phyloP scores from a whole-genome alignment of 2,329 filamentous ascomycete species.

The Capronia americana region DNA sequence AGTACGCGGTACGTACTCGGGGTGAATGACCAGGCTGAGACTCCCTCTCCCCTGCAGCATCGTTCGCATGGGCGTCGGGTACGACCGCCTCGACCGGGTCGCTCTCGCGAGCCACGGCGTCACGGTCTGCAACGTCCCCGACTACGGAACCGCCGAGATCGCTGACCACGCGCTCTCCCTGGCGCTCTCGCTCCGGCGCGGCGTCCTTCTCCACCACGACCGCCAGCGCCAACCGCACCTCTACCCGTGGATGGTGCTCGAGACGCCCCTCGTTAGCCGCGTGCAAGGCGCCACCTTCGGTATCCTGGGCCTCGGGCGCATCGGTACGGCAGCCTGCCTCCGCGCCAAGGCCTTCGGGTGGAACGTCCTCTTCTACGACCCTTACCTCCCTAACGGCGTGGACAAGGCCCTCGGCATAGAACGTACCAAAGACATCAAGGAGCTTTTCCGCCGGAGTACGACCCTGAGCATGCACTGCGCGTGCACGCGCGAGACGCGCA shows the following conservation, averaged over 20 bases:
- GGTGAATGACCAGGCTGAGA: neutral
- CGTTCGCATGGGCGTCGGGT: conserved; percentile 39
- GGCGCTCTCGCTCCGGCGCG: conserved; percentile 35
- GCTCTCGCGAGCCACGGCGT: conserved; percentile 35
- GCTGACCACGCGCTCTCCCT: conserved; percentile 38
- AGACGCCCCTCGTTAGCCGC: conserved; percentile 34
- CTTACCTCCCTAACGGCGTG: conserved; percentile 59
- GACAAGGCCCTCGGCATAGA: conserved; percentile 55
- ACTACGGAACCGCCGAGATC: conserved; percentile 39
- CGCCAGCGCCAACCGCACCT: conserved; percentile 28
- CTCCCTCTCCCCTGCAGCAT: conserved; percentile 15
- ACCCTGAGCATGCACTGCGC: conserved; percentile 72
- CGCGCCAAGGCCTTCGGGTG: conserved; percentile 72
- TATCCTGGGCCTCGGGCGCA: conserved; percentile 69
- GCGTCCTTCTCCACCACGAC: conserved; percentile 37
- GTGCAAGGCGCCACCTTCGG: conserved; percentile 60
- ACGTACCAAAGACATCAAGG: conserved; percentile 52
- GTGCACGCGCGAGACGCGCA: conserved; percentile 64
- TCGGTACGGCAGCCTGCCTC: conserved; percentile 66
- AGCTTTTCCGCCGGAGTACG: conserved; percentile 63
- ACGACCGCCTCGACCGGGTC: conserved; percentile 37
- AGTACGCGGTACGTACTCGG: neutral
- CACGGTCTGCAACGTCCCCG: conserved; percentile 42
- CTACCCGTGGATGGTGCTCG: conserved; percentile 36
- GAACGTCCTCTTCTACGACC: conserved; percentile 66